These are phyloP conservation scores for Triticum dicoccoides DNA, from an alignment of 176 grass and related monocot species.

Conservation along the genomic window DNA sequence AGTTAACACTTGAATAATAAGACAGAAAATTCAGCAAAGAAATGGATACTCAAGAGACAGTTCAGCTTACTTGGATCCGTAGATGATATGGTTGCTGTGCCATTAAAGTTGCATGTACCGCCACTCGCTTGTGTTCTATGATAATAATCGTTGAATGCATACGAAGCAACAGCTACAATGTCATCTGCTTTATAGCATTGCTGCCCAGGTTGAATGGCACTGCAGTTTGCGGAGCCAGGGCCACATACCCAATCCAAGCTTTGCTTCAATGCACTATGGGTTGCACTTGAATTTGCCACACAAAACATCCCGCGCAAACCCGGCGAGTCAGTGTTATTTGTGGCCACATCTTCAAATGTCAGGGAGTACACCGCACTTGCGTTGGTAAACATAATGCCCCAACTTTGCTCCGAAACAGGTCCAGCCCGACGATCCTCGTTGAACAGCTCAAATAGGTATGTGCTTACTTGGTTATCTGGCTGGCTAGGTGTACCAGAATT, in stretches of 20 bases:
- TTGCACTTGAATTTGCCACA: constrained; percentile 78
- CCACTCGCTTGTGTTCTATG: constrained; percentile 88
- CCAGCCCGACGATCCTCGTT: constrained; percentile 77
- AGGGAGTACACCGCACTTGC: constrained; percentile 64
- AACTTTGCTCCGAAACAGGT: constrained; percentile 72
- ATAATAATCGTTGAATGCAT: constrained; percentile 96
- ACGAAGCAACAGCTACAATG: constrained; percentile 82
- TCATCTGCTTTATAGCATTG: constrained; percentile 80
- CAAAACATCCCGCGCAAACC: constrained; percentile 74
- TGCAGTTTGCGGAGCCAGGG: constrained; percentile 94
- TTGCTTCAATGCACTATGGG: constrained; percentile 66
- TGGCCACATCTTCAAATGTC: constrained; percentile 54
- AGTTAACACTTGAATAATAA: neutral
- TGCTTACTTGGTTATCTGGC: constrained; percentile 65
- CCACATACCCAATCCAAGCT: constrained; percentile 98
- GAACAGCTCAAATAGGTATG: constrained; percentile 89
- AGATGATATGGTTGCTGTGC: constrained; percentile 77
- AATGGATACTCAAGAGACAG: constrained; percentile 10
- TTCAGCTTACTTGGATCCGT: constrained; percentile 85
- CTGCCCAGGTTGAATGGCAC: constrained; percentile 78
- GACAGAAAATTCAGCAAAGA: neutral
- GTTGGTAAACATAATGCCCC: constrained; percentile 85
- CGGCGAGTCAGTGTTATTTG: constrained; percentile 50
- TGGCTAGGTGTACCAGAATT: constrained; percentile 83
- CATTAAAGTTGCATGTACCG: constrained; percentile 90